Percentiles rank a stretch among this genome's conserved stretches.
phyloP scores from a whole-genome alignment of 345 rosid species.

The Alliaria petiolata region DNA sequence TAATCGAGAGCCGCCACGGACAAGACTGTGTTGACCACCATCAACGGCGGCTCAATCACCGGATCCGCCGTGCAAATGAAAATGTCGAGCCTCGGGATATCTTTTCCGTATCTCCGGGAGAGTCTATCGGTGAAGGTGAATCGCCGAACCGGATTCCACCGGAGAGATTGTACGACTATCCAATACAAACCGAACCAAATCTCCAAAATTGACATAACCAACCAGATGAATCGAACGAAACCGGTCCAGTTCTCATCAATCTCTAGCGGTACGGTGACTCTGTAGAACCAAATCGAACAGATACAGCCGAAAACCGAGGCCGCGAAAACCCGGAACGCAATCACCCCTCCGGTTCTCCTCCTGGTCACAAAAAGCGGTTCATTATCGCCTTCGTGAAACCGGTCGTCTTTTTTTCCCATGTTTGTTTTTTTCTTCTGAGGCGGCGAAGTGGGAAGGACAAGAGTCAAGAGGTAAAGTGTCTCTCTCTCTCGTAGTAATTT shows the following conservation, averaged over 20 bases:
- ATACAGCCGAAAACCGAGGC: constrained; percentile 35
- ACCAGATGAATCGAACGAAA: constrained; percentile 36
- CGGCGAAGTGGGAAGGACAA: neutral
- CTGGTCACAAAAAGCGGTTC: constrained; percentile 28
- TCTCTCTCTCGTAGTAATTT: neutral
- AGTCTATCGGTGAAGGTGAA: constrained; percentile 39
- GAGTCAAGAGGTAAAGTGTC: neutral
- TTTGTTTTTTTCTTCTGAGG: neutral
- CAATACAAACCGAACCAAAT: constrained; percentile 46
- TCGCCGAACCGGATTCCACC: constrained; percentile 36
- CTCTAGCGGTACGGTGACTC: constrained; percentile 23
- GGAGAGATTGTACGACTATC: constrained; percentile 41
- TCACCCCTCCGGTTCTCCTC: constrained; percentile 22
- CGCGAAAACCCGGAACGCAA: constrained; percentile 31
- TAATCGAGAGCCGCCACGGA: constrained; percentile 57
- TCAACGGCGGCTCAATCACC: constrained; percentile 54
- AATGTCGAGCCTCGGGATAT: constrained; percentile 53
- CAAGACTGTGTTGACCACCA: constrained; percentile 64
- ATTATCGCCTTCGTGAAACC: constrained; percentile 2
- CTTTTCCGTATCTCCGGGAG: constrained; percentile 33
- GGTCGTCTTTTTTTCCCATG: constrained; percentile 5
- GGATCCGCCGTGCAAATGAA: constrained; percentile 72
- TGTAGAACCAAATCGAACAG: constrained; percentile 36
- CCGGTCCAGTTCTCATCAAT: neutral
- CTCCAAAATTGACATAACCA: constrained; percentile 42